These are phyloP conservation scores for Stylosanthes scabra DNA, from an alignment of 331 rosid genomes.

Conservation along the genomic window DNA sequence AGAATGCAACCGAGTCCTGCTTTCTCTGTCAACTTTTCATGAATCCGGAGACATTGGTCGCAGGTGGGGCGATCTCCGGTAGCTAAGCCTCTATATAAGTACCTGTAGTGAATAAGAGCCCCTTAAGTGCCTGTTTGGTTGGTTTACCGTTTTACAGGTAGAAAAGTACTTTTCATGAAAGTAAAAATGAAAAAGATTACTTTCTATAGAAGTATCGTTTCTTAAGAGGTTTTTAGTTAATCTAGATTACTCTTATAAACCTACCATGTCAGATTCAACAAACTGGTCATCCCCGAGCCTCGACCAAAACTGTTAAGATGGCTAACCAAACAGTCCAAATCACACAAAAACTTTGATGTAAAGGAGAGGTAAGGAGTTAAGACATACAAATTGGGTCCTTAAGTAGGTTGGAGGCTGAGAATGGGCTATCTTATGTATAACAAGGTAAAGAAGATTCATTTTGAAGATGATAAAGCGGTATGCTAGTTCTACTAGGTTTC, in stretches of 20 bases:
- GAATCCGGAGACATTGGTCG: conserved; percentile 89
- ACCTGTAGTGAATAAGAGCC: conserved; percentile 51
- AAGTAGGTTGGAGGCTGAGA: background rate
- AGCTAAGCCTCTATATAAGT: conserved; percentile 93
- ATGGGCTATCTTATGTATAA: background rate
- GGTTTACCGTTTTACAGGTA: no score
- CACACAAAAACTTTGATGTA: background rate
- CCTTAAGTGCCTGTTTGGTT: conserved; percentile 8
- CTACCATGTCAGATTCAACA: conserved; percentile 13
- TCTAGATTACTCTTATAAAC: background rate
- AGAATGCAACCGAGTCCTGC: conserved; percentile 98
- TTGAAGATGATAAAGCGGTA: background rate
- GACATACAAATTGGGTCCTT: background rate
- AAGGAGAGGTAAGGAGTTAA: background rate
- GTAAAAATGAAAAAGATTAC: no score
- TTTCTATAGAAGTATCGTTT: no score
- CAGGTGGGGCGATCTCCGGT: conserved; percentile 98
- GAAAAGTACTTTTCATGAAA: no score
- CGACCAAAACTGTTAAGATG: background rate
- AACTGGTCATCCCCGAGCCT: conserved; percentile 5
- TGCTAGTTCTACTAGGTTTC: background rate
- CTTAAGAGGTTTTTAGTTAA: background rate
- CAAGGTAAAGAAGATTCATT: background rate
- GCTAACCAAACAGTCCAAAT: background rate
- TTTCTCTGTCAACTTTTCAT: conserved; percentile 84